Conservation (phyloP, 805 yeast species). For the Kurtzmaniella fragi region DNA sequence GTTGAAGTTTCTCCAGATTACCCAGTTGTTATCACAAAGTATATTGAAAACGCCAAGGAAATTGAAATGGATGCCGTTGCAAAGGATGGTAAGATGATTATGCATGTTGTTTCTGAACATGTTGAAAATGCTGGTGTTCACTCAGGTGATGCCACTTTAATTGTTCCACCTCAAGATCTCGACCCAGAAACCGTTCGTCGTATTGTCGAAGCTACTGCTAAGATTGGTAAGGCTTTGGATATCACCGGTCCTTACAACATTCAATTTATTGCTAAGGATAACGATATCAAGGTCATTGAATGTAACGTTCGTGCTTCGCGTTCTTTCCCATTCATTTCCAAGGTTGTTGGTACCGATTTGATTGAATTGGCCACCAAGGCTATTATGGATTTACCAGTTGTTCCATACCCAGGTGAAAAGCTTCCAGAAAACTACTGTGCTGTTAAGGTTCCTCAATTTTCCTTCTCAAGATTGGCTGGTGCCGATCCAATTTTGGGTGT, state of each 20-base stretch:
- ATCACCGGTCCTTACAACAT: constrained; percentile 97
- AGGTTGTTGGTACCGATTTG: constrained; percentile 93
- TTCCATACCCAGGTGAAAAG: constrained; percentile 85
- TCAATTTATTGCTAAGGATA: constrained; percentile 93
- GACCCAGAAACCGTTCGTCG: constrained; percentile 87
- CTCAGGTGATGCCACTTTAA: constrained; percentile 97
- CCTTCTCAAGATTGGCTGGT: constrained; percentile 94
- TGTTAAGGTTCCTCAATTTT: constrained; percentile 94
- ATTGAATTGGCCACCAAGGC: constrained; percentile 98
- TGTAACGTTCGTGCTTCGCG: constrained; percentile 99
- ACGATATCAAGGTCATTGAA: constrained; percentile 95
- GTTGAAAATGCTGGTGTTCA: constrained; percentile 99
- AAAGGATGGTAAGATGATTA: constrained; percentile 83
- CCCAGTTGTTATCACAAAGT: constrained; percentile 96
- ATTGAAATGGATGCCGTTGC: constrained; percentile 99
- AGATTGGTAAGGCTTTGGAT: constrained; percentile 90
- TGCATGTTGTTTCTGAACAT: constrained; percentile 98
- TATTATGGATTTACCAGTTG: constrained; percentile 79
- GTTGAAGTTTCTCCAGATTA: constrained; percentile 96
- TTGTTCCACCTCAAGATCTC: constrained; percentile 95
- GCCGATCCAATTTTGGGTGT: constrained; percentile 98
- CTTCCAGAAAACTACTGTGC: constrained; percentile 94
- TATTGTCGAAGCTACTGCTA: constrained; percentile 92
- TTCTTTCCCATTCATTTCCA: constrained; percentile 97
- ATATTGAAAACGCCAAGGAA: constrained; percentile 94